phyloP scores from a whole-genome alignment of 164 flowering plant genomes.

The Magnolia sinica region DNA sequence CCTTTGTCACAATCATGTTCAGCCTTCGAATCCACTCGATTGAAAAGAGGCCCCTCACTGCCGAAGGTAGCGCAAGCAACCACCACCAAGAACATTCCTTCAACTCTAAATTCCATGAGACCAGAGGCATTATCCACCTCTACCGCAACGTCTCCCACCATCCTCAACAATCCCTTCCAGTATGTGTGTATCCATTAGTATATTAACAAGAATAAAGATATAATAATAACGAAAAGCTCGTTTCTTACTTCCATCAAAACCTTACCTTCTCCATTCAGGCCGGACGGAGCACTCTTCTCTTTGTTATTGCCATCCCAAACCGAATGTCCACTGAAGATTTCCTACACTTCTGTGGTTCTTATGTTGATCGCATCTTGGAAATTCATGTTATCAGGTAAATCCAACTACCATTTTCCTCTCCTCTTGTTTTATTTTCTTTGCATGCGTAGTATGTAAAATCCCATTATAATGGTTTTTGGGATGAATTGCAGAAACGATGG shows the following conservation, averaged over 20 bases:
- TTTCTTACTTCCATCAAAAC: background rate
- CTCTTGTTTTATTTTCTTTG: background rate
- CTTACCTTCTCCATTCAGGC: background rate
- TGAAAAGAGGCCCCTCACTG: conserved; percentile 40
- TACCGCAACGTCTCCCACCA: conserved; percentile 49
- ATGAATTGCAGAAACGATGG: conserved; percentile 59
- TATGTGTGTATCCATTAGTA: background rate
- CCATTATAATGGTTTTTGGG: background rate
- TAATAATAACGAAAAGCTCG: background rate
- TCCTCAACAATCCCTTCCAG: conserved; percentile 11
- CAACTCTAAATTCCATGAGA: conserved; percentile 34
- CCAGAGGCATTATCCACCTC: conserved; percentile 75
- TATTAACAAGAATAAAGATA: no score
- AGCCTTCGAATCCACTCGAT: conserved; percentile 73
- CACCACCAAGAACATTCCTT: background rate
- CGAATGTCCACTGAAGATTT: conserved; percentile 64
- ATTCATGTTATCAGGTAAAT: conserved; percentile 62
- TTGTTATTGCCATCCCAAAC: conserved; percentile 80
- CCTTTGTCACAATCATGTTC: conserved; percentile 36
- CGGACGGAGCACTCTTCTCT: conserved; percentile 39
- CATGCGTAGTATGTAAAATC: background rate
- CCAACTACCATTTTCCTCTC: background rate
- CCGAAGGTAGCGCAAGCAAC: conserved; percentile 7
- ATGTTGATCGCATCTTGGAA: conserved; percentile 41
- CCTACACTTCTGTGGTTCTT: conserved; percentile 57